A percentile compares a stretch with the other conserved stretches of the same genome.
Conservation (phyloP, 2,329 filamentous ascomycete species). For the Pezicula carpinea region DNA sequence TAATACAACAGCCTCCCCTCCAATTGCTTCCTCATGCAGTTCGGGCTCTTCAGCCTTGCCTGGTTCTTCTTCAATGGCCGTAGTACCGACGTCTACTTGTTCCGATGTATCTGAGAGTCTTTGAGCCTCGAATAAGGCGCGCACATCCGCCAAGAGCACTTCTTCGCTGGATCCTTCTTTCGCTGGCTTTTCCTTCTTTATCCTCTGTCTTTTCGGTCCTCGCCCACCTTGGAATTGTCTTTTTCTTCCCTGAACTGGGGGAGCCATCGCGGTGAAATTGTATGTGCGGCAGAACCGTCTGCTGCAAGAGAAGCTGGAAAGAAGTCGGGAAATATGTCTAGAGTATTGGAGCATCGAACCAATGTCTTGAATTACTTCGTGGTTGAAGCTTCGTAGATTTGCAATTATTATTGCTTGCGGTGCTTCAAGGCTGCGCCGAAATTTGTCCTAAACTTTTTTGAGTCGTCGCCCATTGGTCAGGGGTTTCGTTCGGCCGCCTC, state of each 20-base stretch:
- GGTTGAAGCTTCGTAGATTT: too few species aligned
- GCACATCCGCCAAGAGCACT: slow-evolving; percentile 60
- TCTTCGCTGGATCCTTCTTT: slow-evolving; percentile 62
- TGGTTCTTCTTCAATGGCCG: slow-evolving; percentile 16
- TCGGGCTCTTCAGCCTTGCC: slow-evolving; percentile 22
- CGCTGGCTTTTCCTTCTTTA: slow-evolving; percentile 48
- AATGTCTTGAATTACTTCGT: not conserved
- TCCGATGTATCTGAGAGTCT: slow-evolving; percentile 25
- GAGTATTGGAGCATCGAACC: slow-evolving; percentile 6
- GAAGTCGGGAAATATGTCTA: not conserved
- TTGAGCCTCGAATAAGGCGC: slow-evolving; percentile 41
- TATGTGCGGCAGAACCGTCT: slow-evolving; percentile 1
- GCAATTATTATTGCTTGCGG: too few species aligned
- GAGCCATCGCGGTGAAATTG: slow-evolving; percentile 9
- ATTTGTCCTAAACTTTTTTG: slow-evolving; percentile 1
- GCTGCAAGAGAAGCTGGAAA: not conserved
- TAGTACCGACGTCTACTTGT: slow-evolving; percentile 17
- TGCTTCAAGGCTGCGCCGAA: too few species aligned
- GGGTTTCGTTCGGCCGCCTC: slow-evolving; percentile 1
- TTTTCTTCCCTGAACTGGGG: slow-evolving; percentile 16
- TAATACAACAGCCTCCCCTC: slow-evolving; percentile 16
- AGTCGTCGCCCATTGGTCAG: not conserved
- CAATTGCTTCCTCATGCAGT: slow-evolving; percentile 17
- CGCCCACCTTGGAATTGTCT: slow-evolving; percentile 25
- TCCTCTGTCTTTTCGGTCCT: slow-evolving; percentile 44